Evolutionary conservation across 768 basidiomycete genomes (phyloP), one percentile per base, ranked within the genome.

Genomic region (Psilocybe subaeruginosa): DNA sequence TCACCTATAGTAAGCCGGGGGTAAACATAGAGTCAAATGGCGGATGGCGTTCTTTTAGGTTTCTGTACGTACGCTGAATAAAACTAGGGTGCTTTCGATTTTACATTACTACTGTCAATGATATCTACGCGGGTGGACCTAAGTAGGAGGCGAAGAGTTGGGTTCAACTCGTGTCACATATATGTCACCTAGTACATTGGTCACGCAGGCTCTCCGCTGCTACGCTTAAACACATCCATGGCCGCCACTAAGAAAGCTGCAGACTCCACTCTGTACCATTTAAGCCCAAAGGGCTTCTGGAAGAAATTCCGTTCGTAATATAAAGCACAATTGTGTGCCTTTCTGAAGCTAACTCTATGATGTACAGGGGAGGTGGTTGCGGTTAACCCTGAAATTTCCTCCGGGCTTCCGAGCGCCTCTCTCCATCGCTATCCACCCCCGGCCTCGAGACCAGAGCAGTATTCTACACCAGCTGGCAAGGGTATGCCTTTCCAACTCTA

Each of bases 231-330:
- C 59, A 64, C 66, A 30, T 23, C 73, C 73, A 91, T 91, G 88
- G 86, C 90, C 60, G 86, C 90, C 60, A 83, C 83, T 62, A 91
- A 86, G 79, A 93, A 88, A 77, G 87, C 82, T 30, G 92, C 93
- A 65, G 93, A 97, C 71, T 88, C 90, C 39, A 95, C 92, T 2
- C 83, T 94, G 48, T 97, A 97, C 76, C 95, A 97, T 72, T 85
- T 94, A 68, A 86, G 85, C 69, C 89, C 91, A 27, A 88, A 90
- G 75, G 95, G 95, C 8, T 96, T 97, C 74, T 97, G 95, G 95
- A 97, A 96, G 86, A 94, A 91, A 80, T 94, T 97, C 71, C 87
- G 95, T 95, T 68, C 61, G 93, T 81, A 41, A 33, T 2, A 46
- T 9, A 8, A 39, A 30, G 45, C 17, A 56, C 17, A n/a, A 47